Evolutionary conservation across 2,329 filamentous ascomycete species (phyloP), one percentile per base, ranked within the genome.

Genomic region (Lasiodiplodia theobromae): DNA sequence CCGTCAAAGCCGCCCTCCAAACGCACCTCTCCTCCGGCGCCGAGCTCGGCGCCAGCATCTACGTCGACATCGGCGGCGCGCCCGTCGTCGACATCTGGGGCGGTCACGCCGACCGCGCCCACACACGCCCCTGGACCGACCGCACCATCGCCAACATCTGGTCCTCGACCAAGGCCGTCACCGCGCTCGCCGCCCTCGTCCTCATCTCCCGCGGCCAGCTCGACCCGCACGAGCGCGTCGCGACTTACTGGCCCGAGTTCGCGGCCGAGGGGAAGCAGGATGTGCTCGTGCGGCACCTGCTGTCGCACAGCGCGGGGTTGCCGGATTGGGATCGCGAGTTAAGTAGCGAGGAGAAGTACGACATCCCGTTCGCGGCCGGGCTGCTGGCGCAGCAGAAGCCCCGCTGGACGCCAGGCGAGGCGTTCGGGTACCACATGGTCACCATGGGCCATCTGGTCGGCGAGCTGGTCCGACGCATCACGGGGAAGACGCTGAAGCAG

Each of bases 41-140:
- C 2, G 83, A 86, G 52, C 66, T 84, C 10, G 84, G 84, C 3
- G 83, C 81, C 21, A 82, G 80, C 0, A 73, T 86, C 25, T 77
- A 72, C 25, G 76, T 85, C 63, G 82, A 77, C 66, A 72, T 83
- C 18, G 74, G 79, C 57, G 82, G 82, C 21, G 68, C 78, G 16
- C 74, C 77, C 28, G 81, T 82, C 18, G 72, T 85, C n/a, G 81
- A 85, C 69, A 69, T 85, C n/a, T 85, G 81, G 81, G 83, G 81
- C 16, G 83, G 82, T 2, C 75, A 78, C 67, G 69, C 72, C 7
- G 80, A 82, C 67, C 62, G 69, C 7, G 73, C 67, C 0, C 72
- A 71, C 1, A 79, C 72, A 0, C 67, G 71, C 2, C 74, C 76
- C 3, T 85, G 83, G 83, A 70, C 73, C 3, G 60, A 76, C 53